A percentile compares a stretch with the other conserved stretches of the same genome.
phyloP scores from a whole-genome alignment of 1,284 basidiomycete genomes.

The Malassezia brasiliensis region DNA sequence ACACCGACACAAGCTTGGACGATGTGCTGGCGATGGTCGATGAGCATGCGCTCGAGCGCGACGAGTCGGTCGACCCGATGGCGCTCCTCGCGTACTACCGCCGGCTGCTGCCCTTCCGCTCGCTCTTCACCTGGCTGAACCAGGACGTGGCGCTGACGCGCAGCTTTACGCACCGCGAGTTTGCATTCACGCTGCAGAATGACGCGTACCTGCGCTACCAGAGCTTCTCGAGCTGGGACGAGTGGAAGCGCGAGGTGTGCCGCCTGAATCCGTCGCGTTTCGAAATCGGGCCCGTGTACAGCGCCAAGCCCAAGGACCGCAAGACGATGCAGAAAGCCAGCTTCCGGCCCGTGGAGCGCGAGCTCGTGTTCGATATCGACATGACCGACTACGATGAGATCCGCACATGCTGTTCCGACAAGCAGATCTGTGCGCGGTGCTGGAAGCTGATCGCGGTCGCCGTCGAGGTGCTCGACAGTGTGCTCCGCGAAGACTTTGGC shows the following conservation, averaged over 20 bases:
- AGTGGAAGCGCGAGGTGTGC: constrained; percentile 71
- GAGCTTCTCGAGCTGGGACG: constrained; percentile 72
- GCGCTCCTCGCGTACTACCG: constrained; percentile 83
- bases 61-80: constrained; percentile 54
- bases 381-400: constrained; percentile 99
- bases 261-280: constrained; percentile 58
- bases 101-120: constrained; percentile 85
- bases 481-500: constrained; percentile 73
- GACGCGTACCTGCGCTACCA: constrained; percentile 90
- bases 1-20: constrained; percentile 12
- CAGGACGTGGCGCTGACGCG: constrained; percentile 66
- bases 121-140: constrained; percentile 88
- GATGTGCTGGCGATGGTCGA: constrained; percentile 29
- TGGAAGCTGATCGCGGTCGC: constrained; percentile 92
- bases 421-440: constrained; percentile 82
- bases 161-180: constrained; percentile 63
- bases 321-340: constrained; percentile 69
- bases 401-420: constrained; percentile 85
- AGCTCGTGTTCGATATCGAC: constrained; percentile 98
- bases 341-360: constrained; percentile 70
- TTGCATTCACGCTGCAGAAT: constrained; percentile 85
- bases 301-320: constrained; percentile 77
- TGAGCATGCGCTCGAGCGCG: constrained; percentile 42
- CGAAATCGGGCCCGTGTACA: constrained; percentile 92
- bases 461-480: constrained; percentile 72